Evolutionary conservation across 2,329 filamentous ascomycete genomes (phyloP).

Genomic region (Aspergillus melleus): DNA sequence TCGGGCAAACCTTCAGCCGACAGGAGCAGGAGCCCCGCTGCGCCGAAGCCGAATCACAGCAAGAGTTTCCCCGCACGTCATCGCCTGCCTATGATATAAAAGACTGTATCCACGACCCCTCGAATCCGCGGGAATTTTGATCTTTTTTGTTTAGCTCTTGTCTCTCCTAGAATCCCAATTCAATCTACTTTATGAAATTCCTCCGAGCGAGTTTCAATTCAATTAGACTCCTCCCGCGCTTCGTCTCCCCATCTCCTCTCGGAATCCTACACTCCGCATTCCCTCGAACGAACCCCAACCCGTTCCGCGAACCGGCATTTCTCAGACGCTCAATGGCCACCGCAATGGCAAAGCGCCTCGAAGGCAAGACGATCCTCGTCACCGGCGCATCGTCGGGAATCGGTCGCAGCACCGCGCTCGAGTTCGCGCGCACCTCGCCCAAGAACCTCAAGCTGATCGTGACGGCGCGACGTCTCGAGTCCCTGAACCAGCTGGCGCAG

Average conservation of each 20-base stretch:
- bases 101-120: not conserved
- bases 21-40: not conserved
- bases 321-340: constrained; percentile 59
- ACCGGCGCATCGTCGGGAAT: constrained; percentile 95
- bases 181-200: constrained; percentile 27
- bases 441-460: constrained; percentile 78
- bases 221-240: constrained; percentile 24
- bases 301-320: constrained; percentile 23
- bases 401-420: constrained; percentile 71
- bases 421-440: constrained; percentile 86
- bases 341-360: constrained; percentile 76
- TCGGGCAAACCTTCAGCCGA: constrained; percentile 23
- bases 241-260: constrained; percentile 12
- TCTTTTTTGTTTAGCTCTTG: not conserved
- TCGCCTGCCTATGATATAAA: constrained; percentile 1
- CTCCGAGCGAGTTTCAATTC: constrained; percentile 24
- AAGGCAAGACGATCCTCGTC: constrained; percentile 88
- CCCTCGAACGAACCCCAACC: constrained; percentile 13
- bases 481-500: constrained; percentile 70
- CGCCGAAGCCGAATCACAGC: constrained; percentile 13
- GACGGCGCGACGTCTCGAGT: constrained; percentile 82
- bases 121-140: not conserved
- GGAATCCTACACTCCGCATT: constrained; percentile 16
- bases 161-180: not conserved
- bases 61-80: constrained; percentile 21